These are phyloP conservation scores for Diaporthe caulivora DNA, from an alignment of 2,329 filamentous ascomycete genomes.

Conservation along the genomic window DNA sequence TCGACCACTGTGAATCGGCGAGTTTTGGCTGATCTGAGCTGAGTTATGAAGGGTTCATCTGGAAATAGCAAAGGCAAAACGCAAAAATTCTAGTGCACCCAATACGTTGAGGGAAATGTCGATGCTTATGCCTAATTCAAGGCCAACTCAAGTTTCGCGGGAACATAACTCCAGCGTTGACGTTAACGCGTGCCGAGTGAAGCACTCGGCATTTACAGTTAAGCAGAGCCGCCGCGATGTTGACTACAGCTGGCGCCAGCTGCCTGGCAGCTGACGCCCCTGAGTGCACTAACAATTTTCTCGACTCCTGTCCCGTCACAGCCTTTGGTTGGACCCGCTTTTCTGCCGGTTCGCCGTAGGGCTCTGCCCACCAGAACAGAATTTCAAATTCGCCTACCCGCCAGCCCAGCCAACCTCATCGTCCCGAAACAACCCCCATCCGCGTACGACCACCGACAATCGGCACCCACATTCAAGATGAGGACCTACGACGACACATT, in stretches of 20 bases:
- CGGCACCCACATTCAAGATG: conserved; percentile 63
- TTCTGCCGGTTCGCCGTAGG: conserved; percentile 25
- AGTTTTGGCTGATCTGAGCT: no score
- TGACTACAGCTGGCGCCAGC: not conserved
- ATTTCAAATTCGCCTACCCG: conserved; percentile 39
- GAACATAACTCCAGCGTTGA: not conserved
- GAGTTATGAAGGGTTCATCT: not conserved
- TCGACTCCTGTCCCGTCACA: not conserved
- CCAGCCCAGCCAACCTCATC: conserved; percentile 38
- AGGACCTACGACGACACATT: conserved; percentile 76
- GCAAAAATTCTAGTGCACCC: not conserved
- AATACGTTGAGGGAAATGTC: not conserved
- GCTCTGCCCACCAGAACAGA: conserved; percentile 38
- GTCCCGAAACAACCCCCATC: conserved; percentile 40
- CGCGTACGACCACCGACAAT: conserved; percentile 53
- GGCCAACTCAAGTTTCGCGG: not conserved
- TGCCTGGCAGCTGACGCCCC: not conserved
- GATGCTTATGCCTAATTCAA: not conserved
- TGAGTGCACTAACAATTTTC: conserved; percentile 23
- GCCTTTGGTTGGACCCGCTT: not conserved
- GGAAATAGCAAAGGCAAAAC: not conserved
- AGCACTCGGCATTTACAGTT: not conserved
- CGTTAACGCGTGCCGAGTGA: not conserved
- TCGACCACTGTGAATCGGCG: not conserved
- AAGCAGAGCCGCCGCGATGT: not conserved